Evolutionary conservation across 73 alveolate species (phyloP).

Genomic region (Tetrahymena elliotti): DNA sequence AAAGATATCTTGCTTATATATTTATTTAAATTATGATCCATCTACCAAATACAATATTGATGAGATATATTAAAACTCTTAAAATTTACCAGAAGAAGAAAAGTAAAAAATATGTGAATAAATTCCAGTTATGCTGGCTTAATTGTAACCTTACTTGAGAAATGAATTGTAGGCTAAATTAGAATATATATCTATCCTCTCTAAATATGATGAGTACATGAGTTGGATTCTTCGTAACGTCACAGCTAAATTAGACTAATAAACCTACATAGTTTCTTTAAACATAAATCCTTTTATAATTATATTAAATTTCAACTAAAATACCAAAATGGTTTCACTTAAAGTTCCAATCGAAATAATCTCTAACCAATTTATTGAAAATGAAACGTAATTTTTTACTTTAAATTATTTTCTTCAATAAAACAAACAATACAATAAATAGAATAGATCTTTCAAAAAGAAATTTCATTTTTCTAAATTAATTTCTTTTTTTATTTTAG

Average conservation of each 20-base stretch:
- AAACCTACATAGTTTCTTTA: neutral
- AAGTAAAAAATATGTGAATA: neutral
- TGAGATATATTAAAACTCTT: neutral
- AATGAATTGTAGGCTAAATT: neutral
- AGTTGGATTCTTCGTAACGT: neutral
- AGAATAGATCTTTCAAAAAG: no score
- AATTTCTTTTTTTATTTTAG: neutral
- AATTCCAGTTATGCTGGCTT: neutral
- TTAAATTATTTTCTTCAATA: no score
- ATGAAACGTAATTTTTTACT: neutral
- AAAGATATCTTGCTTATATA: neutral
- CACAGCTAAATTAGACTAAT: neutral
- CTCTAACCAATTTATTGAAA: neutral
- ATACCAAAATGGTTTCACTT: neutral
- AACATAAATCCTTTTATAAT: neutral
- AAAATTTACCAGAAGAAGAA: neutral
- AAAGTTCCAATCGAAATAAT: neutral
- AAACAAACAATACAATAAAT: no score
- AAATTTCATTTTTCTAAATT: neutral
- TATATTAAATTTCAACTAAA: neutral
- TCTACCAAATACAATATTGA: neutral
- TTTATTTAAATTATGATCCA: neutral
- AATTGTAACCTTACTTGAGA: neutral
- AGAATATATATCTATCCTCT: neutral
- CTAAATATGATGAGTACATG: neutral